A percentile compares a stretch with the other conserved stretches of the same genome.
phyloP scores from a whole-genome alignment of 257 asterid genomes.

The Oldenlandia corymbosa region DNA sequence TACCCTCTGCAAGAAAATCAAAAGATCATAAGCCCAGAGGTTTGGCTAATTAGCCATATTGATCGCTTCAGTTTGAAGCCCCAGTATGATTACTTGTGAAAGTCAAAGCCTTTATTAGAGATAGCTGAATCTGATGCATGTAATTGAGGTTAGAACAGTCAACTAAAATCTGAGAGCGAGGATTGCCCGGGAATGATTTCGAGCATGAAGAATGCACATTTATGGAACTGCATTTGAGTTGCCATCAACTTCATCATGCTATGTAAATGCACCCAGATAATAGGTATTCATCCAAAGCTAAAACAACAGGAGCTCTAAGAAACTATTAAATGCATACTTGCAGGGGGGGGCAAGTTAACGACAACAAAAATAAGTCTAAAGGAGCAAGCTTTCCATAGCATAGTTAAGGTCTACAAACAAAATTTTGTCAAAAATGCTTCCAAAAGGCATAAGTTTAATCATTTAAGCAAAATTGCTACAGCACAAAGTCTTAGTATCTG shows the following conservation, averaged over 20 bases:
- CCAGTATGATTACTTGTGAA: not conserved
- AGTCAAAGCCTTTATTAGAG: not conserved
- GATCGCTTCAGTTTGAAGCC: not conserved
- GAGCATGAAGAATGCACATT: not conserved
- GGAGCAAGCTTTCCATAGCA: not conserved
- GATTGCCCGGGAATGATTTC: not conserved
- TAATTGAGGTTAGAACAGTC: not conserved
- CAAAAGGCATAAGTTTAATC: not conserved
- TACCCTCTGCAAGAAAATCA: conserved; percentile 30
- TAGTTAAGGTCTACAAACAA: not conserved
- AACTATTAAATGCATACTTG: not conserved
- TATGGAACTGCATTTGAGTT: not conserved
- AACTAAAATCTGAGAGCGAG: not conserved
- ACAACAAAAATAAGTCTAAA: not conserved
- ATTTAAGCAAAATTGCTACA: not conserved
- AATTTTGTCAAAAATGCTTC: not conserved
- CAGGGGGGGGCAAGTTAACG: not conserved
- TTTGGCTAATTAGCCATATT: not conserved
- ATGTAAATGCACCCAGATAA: not conserved
- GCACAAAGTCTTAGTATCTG: not conserved
- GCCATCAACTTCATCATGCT: not conserved
- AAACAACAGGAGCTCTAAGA: not conserved
- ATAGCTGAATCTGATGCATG: not conserved
- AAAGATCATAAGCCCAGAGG: not conserved
- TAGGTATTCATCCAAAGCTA: not conserved